Evolutionary conservation across 192 early-diverging fungal genomes (phyloP), one percentile per base, ranked within the genome.

Genomic region (Gaertneriomyces semiglobifer): DNA sequence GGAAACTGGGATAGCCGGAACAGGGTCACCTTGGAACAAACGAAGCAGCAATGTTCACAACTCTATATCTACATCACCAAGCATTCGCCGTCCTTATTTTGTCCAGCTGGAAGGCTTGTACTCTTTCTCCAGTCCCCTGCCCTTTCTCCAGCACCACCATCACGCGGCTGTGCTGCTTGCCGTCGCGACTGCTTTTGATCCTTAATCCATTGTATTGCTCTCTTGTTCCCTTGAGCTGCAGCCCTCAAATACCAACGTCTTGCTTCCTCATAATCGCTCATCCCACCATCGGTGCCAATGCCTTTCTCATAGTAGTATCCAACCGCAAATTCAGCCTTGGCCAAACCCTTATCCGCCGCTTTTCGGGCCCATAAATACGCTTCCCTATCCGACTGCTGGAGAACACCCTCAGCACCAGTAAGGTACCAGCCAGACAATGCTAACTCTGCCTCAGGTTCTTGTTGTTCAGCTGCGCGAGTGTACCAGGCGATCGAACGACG

Each of bases 351-450:
- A 69, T 96, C 94, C 1, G 97, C 97, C 12, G 97, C 93, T 60
- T 92, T 92, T 16, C 93, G 84, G 14, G 97, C 95, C 97, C 97
- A 99, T 65, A 93, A 76, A 70, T 95, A 99, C n/a, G 97, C 95
- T 73, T 98, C 92, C 19, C 83, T 84, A 74, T 98, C 96, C 63
- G 83, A 92, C 77, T 94, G 94, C 61, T 82, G 82, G 70, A 99
- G 72, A 8, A 94, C 85, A 10, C 88, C 89, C 61, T 98, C 94
- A 5, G 92, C 87, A 38, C 93, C 94, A 1, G 95, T 97, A 70
- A 99, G 79, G 69, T 98, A 99, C 97, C 97, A 99, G 4, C 95
- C 97, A 1, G 95, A 94, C 6, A 99, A 79, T 14, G 93, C 93
- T 41, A 99, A 77, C 70, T 94, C 94, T 4, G 92, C 89, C 33